Percentiles rank a stretch among this genome's conserved stretches.
Evolutionary conservation across 139 green algal genomes (phyloP).

Genomic region (Mesotaenium endlicherianum): DNA sequence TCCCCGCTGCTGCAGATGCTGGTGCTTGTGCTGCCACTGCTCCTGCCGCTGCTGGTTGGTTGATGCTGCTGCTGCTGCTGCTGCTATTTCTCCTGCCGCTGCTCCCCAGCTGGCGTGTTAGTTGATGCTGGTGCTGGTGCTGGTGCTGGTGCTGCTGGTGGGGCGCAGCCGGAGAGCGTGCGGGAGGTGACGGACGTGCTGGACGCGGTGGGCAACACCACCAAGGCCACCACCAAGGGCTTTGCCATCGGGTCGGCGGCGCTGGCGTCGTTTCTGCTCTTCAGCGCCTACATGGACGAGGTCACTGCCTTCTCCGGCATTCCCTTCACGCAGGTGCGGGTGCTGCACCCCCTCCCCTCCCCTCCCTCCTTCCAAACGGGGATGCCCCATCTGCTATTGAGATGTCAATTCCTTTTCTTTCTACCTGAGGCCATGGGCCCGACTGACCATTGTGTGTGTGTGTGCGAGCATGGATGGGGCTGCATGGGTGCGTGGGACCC

Average conservation of each 20-base stretch:
- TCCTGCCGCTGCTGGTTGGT: too few species aligned
- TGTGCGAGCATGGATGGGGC: not conserved
- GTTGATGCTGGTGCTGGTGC: too few species aligned
- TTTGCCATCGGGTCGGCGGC: conserved; percentile 71
- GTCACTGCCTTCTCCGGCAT: conserved; percentile 55
- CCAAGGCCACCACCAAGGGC: conserved; percentile 69
- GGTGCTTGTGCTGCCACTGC: too few species aligned
- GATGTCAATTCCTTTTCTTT: not conserved
- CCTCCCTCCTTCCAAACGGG: not conserved
- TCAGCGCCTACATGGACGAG: conserved; percentile 67
- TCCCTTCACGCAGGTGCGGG: conserved; percentile 42
- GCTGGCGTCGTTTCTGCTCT: conserved; percentile 63
- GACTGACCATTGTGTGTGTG: not conserved
- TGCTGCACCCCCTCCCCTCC: not conserved
- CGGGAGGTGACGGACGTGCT: conserved; percentile 62
- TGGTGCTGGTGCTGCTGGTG: too few species aligned
- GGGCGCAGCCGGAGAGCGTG: conserved; percentile 45
- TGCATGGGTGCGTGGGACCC: not conserved
- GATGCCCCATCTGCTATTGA: not conserved
- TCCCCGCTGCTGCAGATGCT: too few species aligned
- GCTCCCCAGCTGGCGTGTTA: too few species aligned
- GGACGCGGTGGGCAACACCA: conserved; percentile 70
- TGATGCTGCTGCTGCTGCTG: too few species aligned
- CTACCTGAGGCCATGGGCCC: not conserved
- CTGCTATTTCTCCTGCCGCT: too few species aligned